Base-by-base conservation (phyloP, 768 basidiomycete genomes). In the Panaeolus cyanescens region DNA sequence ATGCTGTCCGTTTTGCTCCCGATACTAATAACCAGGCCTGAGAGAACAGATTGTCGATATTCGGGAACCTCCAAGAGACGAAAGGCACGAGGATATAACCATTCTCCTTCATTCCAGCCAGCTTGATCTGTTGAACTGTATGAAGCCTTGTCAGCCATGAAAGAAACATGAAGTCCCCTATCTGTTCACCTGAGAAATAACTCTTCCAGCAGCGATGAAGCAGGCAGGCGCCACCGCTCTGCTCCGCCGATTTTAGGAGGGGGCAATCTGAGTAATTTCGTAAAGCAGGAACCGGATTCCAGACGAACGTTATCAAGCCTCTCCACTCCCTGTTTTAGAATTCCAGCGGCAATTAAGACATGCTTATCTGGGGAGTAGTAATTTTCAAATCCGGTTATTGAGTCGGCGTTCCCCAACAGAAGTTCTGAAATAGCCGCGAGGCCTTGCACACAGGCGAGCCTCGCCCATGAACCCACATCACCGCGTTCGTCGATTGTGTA, bases 401-500 rank as follows among this genome's bases (percentile, higher is more conserved):
- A 67, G 56, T 60, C 67, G 25, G 84, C 79, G 45, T 77, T 69
- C 12, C 72, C 67, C 65, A 90, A 79, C 3, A 93, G 67, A 25
- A 83, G 76, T 66, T 81, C 77, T 42, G 83, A 76, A 60, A 87
- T 74, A 7, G 78, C 75, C 17, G 85, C 79, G 59, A 95, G 75
- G 9, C 90, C 89, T 50, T 79, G 80, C 55, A 95, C 82, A 67
- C 89, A 92, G 2, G 87, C 86, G 6, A 91, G 83, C 63, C 96
- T 91, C 56, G 95, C 84, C 95, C 95, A 97, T 2, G 96, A 98
- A 39, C 96, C 96, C 34, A 99, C 91, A 70, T 99, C 97, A 4
- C 96, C 96, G 65, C 96, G 88, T 71, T 97, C 92, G 71, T 99
- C 96, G 54, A 85, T 87, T 5, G 93, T 91, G 70, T 99, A 99